These are phyloP conservation scores for Spiraea crenata DNA, from an alignment of 331 rosid genomes.

Conservation along the genomic window DNA sequence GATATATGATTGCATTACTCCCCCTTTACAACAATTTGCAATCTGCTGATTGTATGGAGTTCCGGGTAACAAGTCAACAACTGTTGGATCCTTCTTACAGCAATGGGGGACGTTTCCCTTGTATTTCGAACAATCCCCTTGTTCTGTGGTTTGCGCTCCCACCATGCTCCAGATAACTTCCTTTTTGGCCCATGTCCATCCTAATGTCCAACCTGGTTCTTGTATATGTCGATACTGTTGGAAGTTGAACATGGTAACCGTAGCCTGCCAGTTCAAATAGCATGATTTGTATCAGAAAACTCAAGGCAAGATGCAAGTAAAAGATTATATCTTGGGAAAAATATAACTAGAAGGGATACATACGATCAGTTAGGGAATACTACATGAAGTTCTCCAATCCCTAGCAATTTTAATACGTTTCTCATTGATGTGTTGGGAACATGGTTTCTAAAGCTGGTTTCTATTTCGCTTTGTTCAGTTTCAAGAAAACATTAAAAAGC, in stretches of 20 bases:
- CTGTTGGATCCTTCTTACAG: slow-evolving; percentile 79
- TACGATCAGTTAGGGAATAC: background rate
- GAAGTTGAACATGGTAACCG: slow-evolving; percentile 87
- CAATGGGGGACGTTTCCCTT: slow-evolving; percentile 85
- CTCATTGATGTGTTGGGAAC: background rate
- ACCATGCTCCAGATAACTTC: slow-evolving; percentile 93
- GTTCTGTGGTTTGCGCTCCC: slow-evolving; percentile 90
- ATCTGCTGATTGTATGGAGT: slow-evolving; percentile 92
- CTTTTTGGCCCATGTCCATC: slow-evolving; percentile 95
- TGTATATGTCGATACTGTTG: slow-evolving; percentile 94
- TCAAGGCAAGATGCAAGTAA: background rate
- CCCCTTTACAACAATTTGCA: slow-evolving; percentile 95
- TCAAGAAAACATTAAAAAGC: background rate
- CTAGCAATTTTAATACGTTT: background rate
- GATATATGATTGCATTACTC: slow-evolving; percentile 76
- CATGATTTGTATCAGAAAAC: background rate
- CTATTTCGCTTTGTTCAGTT: background rate
- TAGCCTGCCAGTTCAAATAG: slow-evolving; percentile 61
- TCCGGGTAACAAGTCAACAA: slow-evolving; percentile 88
- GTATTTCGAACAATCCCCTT: slow-evolving; percentile 90
- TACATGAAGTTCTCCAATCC: background rate
- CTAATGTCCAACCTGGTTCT: slow-evolving; percentile 87
- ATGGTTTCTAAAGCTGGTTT: background rate
- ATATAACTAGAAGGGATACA: background rate
- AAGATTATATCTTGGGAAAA: background rate